Evolutionary conservation across 805 yeast species (phyloP), one percentile per base, ranked within the genome.

Genomic region (Yarrowia sp.): DNA sequence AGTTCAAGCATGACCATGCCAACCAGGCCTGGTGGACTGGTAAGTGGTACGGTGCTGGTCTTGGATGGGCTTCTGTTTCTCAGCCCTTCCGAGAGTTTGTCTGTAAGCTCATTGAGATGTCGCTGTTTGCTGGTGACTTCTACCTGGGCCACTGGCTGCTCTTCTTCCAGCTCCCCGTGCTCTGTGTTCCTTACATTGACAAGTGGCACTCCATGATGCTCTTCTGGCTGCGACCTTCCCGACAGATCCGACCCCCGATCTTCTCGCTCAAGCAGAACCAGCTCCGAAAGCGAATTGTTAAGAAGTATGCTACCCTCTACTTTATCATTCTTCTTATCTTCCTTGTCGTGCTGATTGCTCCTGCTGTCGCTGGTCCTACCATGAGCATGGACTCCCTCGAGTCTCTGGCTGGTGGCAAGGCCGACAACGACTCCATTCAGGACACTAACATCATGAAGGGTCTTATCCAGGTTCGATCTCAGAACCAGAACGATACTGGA

Each of bases 11-110:
- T 74, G 98, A 94, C 80, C 91, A 88, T 76, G 84, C 98, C 43
- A 95, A 95, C 82, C 90, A 96, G 74, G 98, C 99, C 36, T 95
- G 96, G 96, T 95, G 99, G 99, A 91, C 97, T 69, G 99, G 99
- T 85, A 93, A 92, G 81, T 95, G 99, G 99, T 92, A 93, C 79
- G 95, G 96, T 69, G 84, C 91, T 70, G 95, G 97, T 76, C 81
- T 94, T 79, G 99, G 98, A 69, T 87, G 88, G 86, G 87, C 89
- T 85, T 97, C 98, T 20, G 86, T 90, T 84, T 88, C 98, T 40
- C 98, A 94, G 82, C 99, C 99, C 70, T 77, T 90, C 66, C 91
- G 99, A 84, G 99, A 95, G 82, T 91, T 91, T 76, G 84, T 87
- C 75, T 98, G 98, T 73, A 95, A 95, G 86, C 85, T 89, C 71